Evolutionary conservation across 139 green algal species (phyloP).

Genomic region (Penium margaritaceum): DNA sequence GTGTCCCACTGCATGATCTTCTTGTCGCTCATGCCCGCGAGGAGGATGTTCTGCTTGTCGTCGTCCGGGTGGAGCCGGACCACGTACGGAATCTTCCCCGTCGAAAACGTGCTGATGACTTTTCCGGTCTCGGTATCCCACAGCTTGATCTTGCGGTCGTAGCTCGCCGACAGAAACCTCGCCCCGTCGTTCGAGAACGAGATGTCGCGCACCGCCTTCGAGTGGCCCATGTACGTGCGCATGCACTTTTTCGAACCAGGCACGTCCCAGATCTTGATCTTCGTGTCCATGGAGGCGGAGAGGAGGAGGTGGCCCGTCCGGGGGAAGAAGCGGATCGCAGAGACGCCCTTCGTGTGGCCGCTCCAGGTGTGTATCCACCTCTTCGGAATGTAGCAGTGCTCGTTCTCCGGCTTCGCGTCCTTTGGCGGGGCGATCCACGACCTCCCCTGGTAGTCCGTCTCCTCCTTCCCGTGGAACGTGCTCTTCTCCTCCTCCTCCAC

Average conservation of each 20-base stretch:
- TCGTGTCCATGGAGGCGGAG: constrained; percentile 80
- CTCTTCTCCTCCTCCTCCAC: constrained; percentile 47
- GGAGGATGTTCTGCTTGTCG: constrained; percentile 80
- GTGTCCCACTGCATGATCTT: constrained; percentile 81
- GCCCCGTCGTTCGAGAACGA: constrained; percentile 81
- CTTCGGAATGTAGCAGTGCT: constrained; percentile 78
- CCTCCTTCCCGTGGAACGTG: constrained; percentile 72
- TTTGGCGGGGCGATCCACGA: constrained; percentile 65
- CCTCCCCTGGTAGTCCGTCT: constrained; percentile 72
- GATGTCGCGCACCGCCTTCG: constrained; percentile 82
- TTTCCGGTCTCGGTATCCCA: constrained; percentile 97
- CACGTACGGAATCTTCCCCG: constrained; percentile 63
- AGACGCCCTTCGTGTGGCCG: constrained; percentile 81
- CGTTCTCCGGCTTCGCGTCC: no score
- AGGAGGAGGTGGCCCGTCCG: constrained; percentile 83
- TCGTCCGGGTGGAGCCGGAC: constrained; percentile 82
- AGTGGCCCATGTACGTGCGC: constrained; percentile 90
- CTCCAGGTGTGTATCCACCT: constrained; percentile 81
- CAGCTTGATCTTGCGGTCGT: constrained; percentile 71
- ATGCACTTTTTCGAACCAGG: constrained; percentile 75
- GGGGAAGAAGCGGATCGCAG: constrained; percentile 39
- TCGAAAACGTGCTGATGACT: constrained; percentile 52
- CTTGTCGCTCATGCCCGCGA: constrained; percentile 84
- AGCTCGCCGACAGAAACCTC: constrained; percentile 72
- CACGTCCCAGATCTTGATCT: constrained; percentile 98